Conservation (phyloP, 208 protist species). For the Angomonas deanei region DNA sequence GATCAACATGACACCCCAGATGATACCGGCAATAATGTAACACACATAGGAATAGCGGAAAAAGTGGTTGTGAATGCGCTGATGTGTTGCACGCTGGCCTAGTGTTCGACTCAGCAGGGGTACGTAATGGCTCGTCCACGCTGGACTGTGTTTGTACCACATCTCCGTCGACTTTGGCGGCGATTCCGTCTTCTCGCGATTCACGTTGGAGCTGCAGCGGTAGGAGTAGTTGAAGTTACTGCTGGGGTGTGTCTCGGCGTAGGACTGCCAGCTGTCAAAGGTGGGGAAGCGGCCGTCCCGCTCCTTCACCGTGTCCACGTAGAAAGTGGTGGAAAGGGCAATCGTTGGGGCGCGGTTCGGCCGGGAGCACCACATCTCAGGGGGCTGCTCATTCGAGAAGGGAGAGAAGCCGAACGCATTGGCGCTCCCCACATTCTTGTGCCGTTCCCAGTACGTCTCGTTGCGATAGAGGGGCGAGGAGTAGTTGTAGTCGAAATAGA, state of each 20-base stretch:
- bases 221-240: slow-evolving; percentile 30
- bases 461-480: slow-evolving; percentile 53
- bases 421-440: slow-evolving; percentile 36
- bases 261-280: slow-evolving; percentile 28
- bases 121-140: slow-evolving; percentile 60
- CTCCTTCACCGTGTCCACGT: slow-evolving; percentile 18
- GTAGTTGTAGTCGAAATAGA: slow-evolving; percentile 78
- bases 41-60: slow-evolving; percentile 43
- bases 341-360: slow-evolving; percentile 41
- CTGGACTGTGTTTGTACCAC: slow-evolving; percentile 42
- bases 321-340: slow-evolving; percentile 35
- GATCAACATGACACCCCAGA: slow-evolving; percentile 62
- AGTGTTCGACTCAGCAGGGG: slow-evolving; percentile 39
- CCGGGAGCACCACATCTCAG: slow-evolving; percentile 38
- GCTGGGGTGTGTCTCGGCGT: slow-evolving; percentile 11
- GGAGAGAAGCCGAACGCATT: slow-evolving; percentile 62
- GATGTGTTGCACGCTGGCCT: slow-evolving; percentile 19
- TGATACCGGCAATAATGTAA: slow-evolving; percentile 34
- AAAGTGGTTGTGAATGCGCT: slow-evolving; percentile 54
- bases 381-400: slow-evolving; percentile 16
- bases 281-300: slow-evolving; percentile 30
- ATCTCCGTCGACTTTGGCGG: slow-evolving; percentile 38
- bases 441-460: slow-evolving; percentile 11
- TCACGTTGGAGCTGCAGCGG: slow-evolving; percentile 54
- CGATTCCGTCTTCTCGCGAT: slow-evolving; percentile 44